Evolutionary conservation across 257 asterid species (phyloP).

Genomic region (Plectranthus barbatus): DNA sequence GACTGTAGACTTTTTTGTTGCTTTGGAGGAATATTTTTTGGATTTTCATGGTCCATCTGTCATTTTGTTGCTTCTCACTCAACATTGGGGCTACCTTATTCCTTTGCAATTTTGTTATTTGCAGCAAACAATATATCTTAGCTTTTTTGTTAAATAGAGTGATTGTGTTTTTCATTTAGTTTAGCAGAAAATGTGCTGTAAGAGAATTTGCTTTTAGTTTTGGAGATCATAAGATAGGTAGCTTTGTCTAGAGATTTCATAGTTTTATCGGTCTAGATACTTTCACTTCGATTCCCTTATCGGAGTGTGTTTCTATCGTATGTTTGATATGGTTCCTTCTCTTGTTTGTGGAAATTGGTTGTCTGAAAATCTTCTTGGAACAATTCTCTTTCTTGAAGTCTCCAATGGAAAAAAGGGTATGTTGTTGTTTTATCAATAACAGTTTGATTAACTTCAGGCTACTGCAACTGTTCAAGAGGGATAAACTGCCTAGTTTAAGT

Average conservation of each 20-base stretch:
- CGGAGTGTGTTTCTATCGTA: no score
- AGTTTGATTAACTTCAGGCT: no score
- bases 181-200: background rate
- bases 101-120: background rate
- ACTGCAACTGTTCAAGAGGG: no score
- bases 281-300: no score
- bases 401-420: background rate
- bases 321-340: no score
- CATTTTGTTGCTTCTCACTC: slow-evolving; percentile 2
- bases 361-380: background rate
- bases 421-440: background rate
- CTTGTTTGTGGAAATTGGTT: background rate
- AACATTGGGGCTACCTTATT: background rate
- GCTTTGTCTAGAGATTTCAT: no score
- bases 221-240: no score
- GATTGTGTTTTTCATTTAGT: background rate
- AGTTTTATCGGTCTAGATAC: no score
- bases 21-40: no score
- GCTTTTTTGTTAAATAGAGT: background rate
- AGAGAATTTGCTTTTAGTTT: background rate
- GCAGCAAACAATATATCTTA: background rate
- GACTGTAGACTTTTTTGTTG: no score
- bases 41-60: no score
- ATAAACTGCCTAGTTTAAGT: background rate
- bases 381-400: background rate